Evolutionary conservation across 1,139 yeast species (phyloP).

Genomic region (Citeromyces hawaiiensis): DNA sequence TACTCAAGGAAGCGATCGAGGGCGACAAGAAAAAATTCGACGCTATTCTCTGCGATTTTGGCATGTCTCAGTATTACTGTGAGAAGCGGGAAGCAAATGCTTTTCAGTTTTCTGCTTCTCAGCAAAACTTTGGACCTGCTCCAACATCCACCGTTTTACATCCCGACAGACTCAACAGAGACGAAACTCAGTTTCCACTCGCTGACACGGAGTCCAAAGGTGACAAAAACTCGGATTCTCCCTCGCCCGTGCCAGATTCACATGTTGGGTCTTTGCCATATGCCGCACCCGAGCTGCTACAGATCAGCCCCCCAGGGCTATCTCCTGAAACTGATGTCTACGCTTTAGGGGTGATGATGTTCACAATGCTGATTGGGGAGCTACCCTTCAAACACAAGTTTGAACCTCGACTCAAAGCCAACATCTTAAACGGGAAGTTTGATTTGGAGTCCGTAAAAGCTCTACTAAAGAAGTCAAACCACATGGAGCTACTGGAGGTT

Average conservation of each 20-base stretch:
- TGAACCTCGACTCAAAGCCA: constrained; percentile 64
- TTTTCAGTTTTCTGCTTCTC: neutral
- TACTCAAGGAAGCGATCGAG: constrained; percentile 28
- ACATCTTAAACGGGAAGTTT: constrained; percentile 58
- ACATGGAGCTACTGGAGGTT: neutral
- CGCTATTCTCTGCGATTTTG: constrained; percentile 71
- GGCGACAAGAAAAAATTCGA: constrained; percentile 13
- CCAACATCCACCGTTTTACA: neutral
- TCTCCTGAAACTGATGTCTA: constrained; percentile 76
- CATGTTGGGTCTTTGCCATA: constrained; percentile 86
- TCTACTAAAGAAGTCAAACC: constrained; percentile 7
- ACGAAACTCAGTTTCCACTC: neutral
- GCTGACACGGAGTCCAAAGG: neutral
- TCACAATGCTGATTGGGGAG: constrained; percentile 59
- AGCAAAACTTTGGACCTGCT: neutral
- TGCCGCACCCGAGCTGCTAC: constrained; percentile 77
- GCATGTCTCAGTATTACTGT: constrained; percentile 35
- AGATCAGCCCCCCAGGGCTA: constrained; percentile 53
- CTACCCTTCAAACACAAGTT: constrained; percentile 76
- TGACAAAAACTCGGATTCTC: neutral
- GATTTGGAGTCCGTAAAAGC: constrained; percentile 28
- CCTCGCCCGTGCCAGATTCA: constrained; percentile 31
- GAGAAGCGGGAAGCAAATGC: constrained; percentile 3
- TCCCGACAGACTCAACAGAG: neutral
- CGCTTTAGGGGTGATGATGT: constrained; percentile 78